Conservation (phyloP, 176 grass and related monocot genomes). For the Alopecurus myosuroides region DNA sequence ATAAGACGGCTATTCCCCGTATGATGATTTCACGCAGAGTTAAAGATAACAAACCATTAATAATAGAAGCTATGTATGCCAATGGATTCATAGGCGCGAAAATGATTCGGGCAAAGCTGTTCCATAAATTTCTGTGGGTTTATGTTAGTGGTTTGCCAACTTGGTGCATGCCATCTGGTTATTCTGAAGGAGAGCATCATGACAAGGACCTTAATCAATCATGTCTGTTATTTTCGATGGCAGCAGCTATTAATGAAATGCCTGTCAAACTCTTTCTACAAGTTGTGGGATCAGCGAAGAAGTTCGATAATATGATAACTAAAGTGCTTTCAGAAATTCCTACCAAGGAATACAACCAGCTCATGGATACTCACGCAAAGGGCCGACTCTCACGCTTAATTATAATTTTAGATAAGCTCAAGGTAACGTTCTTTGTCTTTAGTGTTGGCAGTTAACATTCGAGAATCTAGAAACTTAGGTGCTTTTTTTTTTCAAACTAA, state of each 20-base stretch:
- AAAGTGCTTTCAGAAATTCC: conserved; percentile 72
- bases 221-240: conserved; percentile 63
- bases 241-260: conserved; percentile 75
- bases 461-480: neutral
- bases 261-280: conserved; percentile 89
- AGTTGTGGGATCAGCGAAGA: conserved; percentile 90
- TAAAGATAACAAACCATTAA: conserved; percentile 47
- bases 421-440: conserved; percentile 42
- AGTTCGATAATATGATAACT: conserved; percentile 70
- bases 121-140: conserved; percentile 82
- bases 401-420: conserved; percentile 72
- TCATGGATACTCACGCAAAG: conserved; percentile 62
- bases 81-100: conserved; percentile 87
- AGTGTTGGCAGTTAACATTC: neutral
- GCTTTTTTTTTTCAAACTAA: neutral
- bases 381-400: conserved; percentile 68
- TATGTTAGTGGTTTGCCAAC: conserved; percentile 53
- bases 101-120: conserved; percentile 78
- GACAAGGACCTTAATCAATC: conserved; percentile 37
- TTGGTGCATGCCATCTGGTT: conserved; percentile 40
- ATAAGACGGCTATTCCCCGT: conserved; percentile 31
- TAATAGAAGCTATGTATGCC: conserved; percentile 64
- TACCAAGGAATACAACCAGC: conserved; percentile 49
- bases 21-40: conserved; percentile 30
- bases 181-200: conserved; percentile 24